phyloP scores from a whole-genome alignment of 805 yeast genomes.

The Cyberlindnera nakhonratchasimensis region DNA sequence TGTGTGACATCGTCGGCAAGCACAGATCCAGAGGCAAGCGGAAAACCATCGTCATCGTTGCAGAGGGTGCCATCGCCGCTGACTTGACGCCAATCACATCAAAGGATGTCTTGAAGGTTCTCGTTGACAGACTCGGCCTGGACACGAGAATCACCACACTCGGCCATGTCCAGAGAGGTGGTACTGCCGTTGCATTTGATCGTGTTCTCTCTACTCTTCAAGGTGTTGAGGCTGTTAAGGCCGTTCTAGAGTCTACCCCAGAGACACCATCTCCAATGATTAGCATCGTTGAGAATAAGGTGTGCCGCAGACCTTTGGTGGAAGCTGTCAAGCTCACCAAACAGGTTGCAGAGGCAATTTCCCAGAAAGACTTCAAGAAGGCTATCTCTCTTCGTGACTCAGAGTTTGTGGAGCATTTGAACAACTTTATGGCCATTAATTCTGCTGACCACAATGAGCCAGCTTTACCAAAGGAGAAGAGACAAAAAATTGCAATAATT shows the following conservation, averaged over 20 bases:
- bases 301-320: constrained; percentile 78
- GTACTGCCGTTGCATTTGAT: constrained; percentile 95
- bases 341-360: constrained; percentile 85
- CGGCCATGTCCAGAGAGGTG: constrained; percentile 99
- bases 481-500: constrained; percentile 76
- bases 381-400: constrained; percentile 88
- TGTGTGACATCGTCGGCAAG: constrained; percentile 58
- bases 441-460: constrained; percentile 60
- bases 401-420: constrained; percentile 76
- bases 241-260: constrained; percentile 84
- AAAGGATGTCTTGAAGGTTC: constrained; percentile 51
- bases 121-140: constrained; percentile 72
- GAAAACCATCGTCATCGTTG: constrained; percentile 93
- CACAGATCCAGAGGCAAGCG: constrained; percentile 83
- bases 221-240: constrained; percentile 96
- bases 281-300: constrained; percentile 82
- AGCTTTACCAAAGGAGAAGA: constrained; percentile 55
- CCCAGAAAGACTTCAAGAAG: constrained; percentile 68
- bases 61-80: constrained; percentile 93
- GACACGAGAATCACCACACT: constrained; percentile 94
- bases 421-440: constrained; percentile 57
- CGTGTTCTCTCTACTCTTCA: constrained; percentile 91
- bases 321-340: constrained; percentile 88
- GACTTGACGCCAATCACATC: constrained; percentile 83
- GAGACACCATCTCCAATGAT: constrained; percentile 94